Percentiles rank a stretch among this genome's conserved stretches.
phyloP scores from a whole-genome alignment of 2,329 filamentous ascomycete species.

The Sphaerulina vaccinii region DNA sequence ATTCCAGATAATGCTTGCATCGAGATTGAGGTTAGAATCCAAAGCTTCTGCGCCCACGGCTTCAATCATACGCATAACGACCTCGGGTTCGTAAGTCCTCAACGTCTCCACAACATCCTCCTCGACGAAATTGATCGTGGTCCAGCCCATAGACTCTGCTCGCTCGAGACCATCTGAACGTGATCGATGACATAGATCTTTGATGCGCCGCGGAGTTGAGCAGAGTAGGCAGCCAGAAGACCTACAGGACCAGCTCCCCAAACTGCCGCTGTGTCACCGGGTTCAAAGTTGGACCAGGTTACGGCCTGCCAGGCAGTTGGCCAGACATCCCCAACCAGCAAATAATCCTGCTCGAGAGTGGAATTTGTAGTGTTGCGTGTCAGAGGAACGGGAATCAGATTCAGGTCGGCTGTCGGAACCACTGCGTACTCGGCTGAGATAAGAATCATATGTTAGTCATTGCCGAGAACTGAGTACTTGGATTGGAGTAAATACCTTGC shows the following conservation, averaged over 20 bases:
- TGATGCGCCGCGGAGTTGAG: constrained; percentile 58
- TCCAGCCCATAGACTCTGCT: constrained; percentile 61
- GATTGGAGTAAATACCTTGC: background rate
- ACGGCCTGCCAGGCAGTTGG: background rate
- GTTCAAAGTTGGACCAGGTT: constrained; percentile 1
- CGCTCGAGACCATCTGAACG: constrained; percentile 60
- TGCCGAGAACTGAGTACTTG: background rate
- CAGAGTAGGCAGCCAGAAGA: constrained; percentile 64
- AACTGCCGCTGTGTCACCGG: background rate
- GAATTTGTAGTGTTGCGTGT: background rate
- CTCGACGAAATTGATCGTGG: constrained; percentile 59
- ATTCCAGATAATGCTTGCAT: constrained; percentile 10
- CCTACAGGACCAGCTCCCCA: constrained; percentile 58
- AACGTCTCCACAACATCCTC: constrained; percentile 61
- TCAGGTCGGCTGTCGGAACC: background rate
- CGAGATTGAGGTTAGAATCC: background rate
- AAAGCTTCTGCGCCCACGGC: constrained; percentile 60
- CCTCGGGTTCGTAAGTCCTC: constrained; percentile 55
- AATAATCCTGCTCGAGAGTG: constrained; percentile 34
- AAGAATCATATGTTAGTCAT: background rate
- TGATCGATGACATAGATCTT: constrained; percentile 62
- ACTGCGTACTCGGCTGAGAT: constrained; percentile 50
- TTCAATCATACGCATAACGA: constrained; percentile 64
- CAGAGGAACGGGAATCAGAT: background rate
- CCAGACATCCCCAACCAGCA: background rate